These are phyloP conservation scores for Talaromyces ruber DNA, from an alignment of 495 filamentous ascomycete species.

Conservation along the genomic window DNA sequence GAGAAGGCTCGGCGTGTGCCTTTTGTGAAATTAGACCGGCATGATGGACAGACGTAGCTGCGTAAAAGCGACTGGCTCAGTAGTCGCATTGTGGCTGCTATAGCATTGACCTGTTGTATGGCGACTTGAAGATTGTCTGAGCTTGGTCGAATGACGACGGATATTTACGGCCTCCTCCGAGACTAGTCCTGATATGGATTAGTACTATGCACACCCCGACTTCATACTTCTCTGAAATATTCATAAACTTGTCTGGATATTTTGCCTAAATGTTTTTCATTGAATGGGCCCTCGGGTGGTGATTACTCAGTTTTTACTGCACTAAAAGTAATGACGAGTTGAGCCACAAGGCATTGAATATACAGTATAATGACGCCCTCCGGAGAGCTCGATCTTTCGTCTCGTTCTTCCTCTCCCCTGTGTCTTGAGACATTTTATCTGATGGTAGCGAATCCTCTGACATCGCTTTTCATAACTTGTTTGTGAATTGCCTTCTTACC, in stretches of 20 bases:
- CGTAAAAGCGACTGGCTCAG: slow-evolving; percentile 24
- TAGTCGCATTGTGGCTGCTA: slow-evolving; percentile 24
- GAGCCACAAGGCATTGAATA: too few relatives aligned
- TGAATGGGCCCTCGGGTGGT: too few relatives aligned
- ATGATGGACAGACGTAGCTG: slow-evolving; percentile 34
- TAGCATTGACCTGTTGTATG: not conserved
- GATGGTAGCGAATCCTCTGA: too few relatives aligned
- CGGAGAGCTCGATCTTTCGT: too few relatives aligned
- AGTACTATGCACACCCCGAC: not conserved
- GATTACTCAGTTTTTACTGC: too few relatives aligned
- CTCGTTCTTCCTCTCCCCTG: too few relatives aligned
- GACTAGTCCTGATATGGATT: not conserved
- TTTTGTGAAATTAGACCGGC: slow-evolving; percentile 19
- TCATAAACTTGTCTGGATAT: not conserved
- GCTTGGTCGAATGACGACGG: not conserved
- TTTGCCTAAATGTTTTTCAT: too few relatives aligned
- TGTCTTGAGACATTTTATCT: too few relatives aligned
- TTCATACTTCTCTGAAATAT: not conserved
- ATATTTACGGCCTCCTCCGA: not conserved
- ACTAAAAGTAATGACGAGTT: too few relatives aligned
- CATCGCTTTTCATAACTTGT: too few relatives aligned
- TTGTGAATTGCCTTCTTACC: too few relatives aligned
- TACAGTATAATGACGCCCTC: too few relatives aligned
- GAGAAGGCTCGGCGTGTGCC: slow-evolving; percentile 21
- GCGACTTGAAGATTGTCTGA: not conserved